Evolutionary conservation across 352 stramenopile genomes (phyloP), one percentile per base, ranked within the genome.

Genomic region (Phytophthora lateralis): DNA sequence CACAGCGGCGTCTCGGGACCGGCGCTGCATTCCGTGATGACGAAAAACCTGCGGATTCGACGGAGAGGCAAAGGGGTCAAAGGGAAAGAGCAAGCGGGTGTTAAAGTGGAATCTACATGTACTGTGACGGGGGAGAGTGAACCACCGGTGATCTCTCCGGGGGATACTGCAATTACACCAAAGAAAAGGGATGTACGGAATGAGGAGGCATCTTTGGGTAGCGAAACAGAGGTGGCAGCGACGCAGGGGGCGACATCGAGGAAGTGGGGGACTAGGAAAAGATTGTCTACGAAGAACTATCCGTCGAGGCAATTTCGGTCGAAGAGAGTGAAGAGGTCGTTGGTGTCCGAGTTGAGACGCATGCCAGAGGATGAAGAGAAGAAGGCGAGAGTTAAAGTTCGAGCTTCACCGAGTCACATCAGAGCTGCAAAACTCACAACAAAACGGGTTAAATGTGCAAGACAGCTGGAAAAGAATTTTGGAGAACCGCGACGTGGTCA

Each of bases 1-100:
- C 77, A 88, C 55, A 86, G 68, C 52, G 71, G 71, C 14, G 71
- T 71, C 14, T 70, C 73, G 0, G 73, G 78, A 38, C 27, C 50
- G 20, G 60, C 73, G 45, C 24, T 85, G 37, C 49, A 53, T 17
- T 70, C 63, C 1, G 71, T 82, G 8, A 69, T 85, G 43, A 87
- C 71, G 10, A 81, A 82, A 45, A 71, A 77, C 9, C 27, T 88
- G 10, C 78, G 62, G 44, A 83, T 88, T 56, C 24, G 63, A 37
- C 30, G 63, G 39, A 5, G 29, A 2, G 38, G 11, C 8, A 35
- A 43, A 18, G 12, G 39, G 11, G 49, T 47, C 2, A 34, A 46
- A 6, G 14, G 7, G n/a, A 34, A 30, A 1, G 11, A 55, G 18
- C 18, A 34, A 2, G 48, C 17, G 5, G 32, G 20, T 6, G 17